Percentiles rank a stretch among this genome's conserved stretches.
phyloP scores from a whole-genome alignment of 768 basidiomycete species.

The Panellus pusillus region DNA sequence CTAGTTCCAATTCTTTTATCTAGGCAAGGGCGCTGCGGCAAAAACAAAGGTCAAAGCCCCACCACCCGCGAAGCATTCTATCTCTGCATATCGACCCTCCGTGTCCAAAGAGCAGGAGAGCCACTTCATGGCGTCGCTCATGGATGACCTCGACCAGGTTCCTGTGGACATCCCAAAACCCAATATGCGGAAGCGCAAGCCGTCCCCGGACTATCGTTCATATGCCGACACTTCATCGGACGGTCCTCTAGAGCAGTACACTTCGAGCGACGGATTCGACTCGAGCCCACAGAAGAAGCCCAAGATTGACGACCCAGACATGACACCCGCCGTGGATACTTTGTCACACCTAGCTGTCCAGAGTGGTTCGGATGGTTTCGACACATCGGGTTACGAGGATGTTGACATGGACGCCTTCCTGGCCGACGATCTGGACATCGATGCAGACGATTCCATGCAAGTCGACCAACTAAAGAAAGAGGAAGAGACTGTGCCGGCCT shows the following conservation, averaged over 20 bases:
- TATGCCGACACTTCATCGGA: conserved; percentile 50
- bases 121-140: conserved; percentile 84
- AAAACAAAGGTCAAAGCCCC: conserved; percentile 47
- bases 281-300: conserved; percentile 74
- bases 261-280: conserved; percentile 59
- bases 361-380: conserved; percentile 48
- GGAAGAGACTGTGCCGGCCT: conserved; percentile 50
- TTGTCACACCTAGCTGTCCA: conserved; percentile 61
- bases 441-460: conserved; percentile 17
- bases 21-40: conserved; percentile 43
- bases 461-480: conserved; percentile 47
- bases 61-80: conserved; percentile 54
- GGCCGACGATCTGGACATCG: conserved; percentile 51
- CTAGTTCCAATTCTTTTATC: background rate
- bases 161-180: conserved; percentile 35
- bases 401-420: conserved; percentile 64
- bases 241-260: conserved; percentile 36
- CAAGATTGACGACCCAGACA: conserved; percentile 41
- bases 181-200: conserved; percentile 65
- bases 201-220: conserved; percentile 47
- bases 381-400: conserved; percentile 48
- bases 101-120: conserved; percentile 79
- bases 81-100: conserved; percentile 78
- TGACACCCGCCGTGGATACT: conserved; percentile 58
- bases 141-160: conserved; percentile 67